These are phyloP conservation scores for Colletotrichum chrysophilum DNA, from an alignment of 2,329 filamentous ascomycete species.

Conservation along the genomic window DNA sequence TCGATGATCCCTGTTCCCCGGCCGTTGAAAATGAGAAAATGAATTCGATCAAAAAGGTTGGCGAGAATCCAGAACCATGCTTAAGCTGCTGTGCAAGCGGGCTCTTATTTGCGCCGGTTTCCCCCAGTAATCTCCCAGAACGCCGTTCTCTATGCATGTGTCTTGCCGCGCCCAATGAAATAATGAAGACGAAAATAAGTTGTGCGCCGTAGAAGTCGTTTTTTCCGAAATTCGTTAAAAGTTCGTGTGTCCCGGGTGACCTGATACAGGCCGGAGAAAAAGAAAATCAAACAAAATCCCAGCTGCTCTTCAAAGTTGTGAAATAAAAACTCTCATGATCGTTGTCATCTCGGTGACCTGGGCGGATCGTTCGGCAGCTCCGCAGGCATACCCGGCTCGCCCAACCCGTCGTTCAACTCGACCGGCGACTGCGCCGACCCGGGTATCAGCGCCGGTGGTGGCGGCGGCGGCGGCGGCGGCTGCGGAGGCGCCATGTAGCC, in stretches of 20 bases:
- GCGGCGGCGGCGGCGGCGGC: neutral
- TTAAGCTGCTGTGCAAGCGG: neutral
- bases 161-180: neutral
- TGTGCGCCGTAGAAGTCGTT: neutral
- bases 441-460: neutral
- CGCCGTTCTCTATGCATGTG: constrained; percentile 19
- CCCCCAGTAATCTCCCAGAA: neutral
- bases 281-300: neutral
- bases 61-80: neutral
- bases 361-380: constrained; percentile 20
- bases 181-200: neutral
- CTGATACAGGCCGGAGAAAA: too few species aligned
- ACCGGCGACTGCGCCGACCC: constrained; percentile 6
- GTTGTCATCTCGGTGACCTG: neutral
- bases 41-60: neutral
- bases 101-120: neutral
- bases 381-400: constrained; percentile 17
- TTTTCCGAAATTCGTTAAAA: neutral
- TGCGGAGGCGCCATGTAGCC: neutral
- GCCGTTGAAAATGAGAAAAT: neutral
- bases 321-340: neutral
- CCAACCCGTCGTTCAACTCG: constrained; percentile 15
- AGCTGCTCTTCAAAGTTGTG: neutral
- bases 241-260: neutral
- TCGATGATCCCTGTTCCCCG: neutral